phyloP scores from a whole-genome alignment of 176 grass and related monocot species.

The Musa acuminata region DNA sequence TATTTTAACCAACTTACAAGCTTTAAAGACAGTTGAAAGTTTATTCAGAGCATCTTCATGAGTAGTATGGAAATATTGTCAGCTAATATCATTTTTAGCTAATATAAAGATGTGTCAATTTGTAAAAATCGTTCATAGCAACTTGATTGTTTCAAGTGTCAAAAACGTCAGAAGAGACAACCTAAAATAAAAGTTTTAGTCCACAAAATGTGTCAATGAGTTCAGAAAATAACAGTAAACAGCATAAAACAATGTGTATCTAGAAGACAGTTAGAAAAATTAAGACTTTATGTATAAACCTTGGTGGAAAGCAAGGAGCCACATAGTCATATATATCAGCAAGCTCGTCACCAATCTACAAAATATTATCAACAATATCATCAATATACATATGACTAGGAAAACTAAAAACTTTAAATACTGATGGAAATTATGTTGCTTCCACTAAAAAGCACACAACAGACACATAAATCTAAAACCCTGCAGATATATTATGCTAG shows the following conservation, averaged over 20 bases:
- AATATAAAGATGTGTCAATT: too few species aligned
- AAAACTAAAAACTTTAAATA: neutral
- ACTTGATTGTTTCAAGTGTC: neutral
- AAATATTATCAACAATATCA: constrained; percentile 16
- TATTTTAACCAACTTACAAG: too few species aligned
- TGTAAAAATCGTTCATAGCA: neutral
- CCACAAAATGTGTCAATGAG: neutral
- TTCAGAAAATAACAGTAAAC: neutral
- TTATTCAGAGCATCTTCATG: neutral
- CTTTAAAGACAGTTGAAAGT: too few species aligned
- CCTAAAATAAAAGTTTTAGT: neutral
- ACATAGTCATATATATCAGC: constrained; percentile 99
- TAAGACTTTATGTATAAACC: constrained; percentile 34
- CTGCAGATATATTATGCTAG: neutral
- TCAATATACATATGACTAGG: constrained; percentile 19
- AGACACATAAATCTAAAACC: neutral
- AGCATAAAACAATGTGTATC: neutral
- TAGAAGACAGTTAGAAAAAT: constrained; percentile 1
- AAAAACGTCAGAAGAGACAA: too few species aligned
- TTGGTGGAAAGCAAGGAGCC: constrained; percentile 97
- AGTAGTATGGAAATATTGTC: neutral
- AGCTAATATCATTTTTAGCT: neutral
- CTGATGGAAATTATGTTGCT: neutral
- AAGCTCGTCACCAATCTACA: constrained; percentile 96
- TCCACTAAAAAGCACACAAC: neutral